Evolutionary conservation across 108 stramenopile genomes (phyloP).

Genomic region (Cyclotella distinguenda): DNA sequence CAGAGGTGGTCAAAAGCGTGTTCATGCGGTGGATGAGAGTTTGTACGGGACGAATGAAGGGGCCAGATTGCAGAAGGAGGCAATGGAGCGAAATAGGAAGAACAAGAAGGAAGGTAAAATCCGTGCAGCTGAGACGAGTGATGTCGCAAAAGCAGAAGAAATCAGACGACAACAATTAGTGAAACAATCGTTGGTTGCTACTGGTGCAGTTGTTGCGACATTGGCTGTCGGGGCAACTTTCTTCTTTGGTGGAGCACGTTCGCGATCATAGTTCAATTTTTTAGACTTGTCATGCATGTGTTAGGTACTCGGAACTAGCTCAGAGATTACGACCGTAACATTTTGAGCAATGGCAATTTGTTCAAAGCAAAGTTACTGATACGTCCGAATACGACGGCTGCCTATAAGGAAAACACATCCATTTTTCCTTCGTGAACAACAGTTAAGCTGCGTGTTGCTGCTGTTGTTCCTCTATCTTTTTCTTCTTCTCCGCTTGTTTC

Average conservation of each 20-base stretch:
- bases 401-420: not conserved
- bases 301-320: no score
- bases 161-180: conserved; percentile 1
- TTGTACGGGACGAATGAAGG: conserved; percentile 56
- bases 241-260: conserved; percentile 37
- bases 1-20: conserved; percentile 43
- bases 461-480: conserved; percentile 35
- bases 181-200: conserved; percentile 43
- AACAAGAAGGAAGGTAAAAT: conserved; percentile 25
- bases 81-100: conserved; percentile 16
- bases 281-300: no score
- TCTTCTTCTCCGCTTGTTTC: conserved; percentile 71
- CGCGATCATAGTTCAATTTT: conserved; percentile 1
- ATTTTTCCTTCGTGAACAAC: no score
- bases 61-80: conserved; percentile 38
- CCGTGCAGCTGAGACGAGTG: not conserved
- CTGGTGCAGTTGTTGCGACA: conserved; percentile 28
- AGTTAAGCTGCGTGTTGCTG: conserved; percentile 18
- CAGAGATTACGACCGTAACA: no score
- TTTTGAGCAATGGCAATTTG: no score
- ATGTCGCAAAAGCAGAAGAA: conserved; percentile 2
- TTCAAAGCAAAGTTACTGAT: no score
- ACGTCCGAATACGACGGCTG: no score
- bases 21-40: conserved; percentile 49
- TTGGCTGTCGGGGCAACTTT: conserved; percentile 43